These are phyloP conservation scores for Fusarium multiceps DNA, from an alignment of 2,329 filamentous ascomycete genomes.

Conservation along the genomic window DNA sequence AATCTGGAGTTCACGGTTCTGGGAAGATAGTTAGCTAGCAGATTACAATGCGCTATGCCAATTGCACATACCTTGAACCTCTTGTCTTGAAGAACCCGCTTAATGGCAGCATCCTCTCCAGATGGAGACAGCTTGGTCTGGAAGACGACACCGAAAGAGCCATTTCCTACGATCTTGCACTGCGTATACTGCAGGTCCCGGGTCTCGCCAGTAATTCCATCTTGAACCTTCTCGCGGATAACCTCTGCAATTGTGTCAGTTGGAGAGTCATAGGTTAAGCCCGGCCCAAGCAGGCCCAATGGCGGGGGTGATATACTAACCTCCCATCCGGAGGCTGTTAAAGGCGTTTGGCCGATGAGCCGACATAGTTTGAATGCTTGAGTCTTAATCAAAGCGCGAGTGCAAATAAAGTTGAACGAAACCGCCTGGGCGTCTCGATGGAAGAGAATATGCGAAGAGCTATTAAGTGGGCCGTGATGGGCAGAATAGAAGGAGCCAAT, in stretches of 20 bases:
- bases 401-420: slow-evolving; percentile 44
- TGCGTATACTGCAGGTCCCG: slow-evolving; percentile 98
- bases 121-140: slow-evolving; percentile 99
- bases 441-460: slow-evolving; percentile 45
- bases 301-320: slow-evolving; percentile 66
- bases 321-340: slow-evolving; percentile 91
- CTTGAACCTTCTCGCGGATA: slow-evolving; percentile 98
- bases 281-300: slow-evolving; percentile 10
- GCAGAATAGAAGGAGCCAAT: slow-evolving; percentile 44
- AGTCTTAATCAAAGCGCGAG: slow-evolving; percentile 44
- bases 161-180: slow-evolving; percentile 99
- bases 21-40: slow-evolving; percentile 38
- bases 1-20: slow-evolving; percentile 99
- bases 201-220: slow-evolving; percentile 96
- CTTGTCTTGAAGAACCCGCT: slow-evolving; percentile 98
- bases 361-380: slow-evolving; percentile 71
- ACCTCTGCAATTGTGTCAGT: slow-evolving; percentile 73
- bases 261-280: neutral
- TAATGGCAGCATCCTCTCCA: slow-evolving; percentile 98
- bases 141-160: slow-evolving; percentile 98
- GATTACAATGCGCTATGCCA: neutral
- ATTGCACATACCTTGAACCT: slow-evolving; percentile 85
- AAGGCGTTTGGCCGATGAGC: slow-evolving; percentile 93
- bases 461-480: slow-evolving; percentile 52
- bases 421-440: slow-evolving; percentile 39